Evolutionary conservation across 345 rosid genomes (phyloP).

Genomic region (Gossypium arboreum): DNA sequence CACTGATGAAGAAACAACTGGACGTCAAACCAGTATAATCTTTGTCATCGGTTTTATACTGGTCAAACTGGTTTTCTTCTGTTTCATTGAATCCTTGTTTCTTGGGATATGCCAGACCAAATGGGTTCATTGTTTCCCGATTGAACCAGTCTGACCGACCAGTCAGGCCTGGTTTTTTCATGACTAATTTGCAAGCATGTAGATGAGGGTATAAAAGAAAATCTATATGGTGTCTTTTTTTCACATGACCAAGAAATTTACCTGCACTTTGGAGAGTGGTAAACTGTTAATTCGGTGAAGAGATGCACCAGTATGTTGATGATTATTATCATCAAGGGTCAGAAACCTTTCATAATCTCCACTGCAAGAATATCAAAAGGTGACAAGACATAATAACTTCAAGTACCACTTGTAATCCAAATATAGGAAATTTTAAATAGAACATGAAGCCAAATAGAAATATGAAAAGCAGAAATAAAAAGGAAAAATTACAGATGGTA

Average conservation of each 20-base stretch:
- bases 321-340: constrained; percentile 75
- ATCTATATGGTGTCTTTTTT: not conserved
- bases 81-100: not conserved
- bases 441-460: not conserved
- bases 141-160: not conserved
- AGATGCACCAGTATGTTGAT: constrained; percentile 58
- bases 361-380: constrained; percentile 39
- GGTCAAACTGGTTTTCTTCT: not conserved
- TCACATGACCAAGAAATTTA: constrained; percentile 15
- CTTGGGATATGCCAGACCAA: not conserved
- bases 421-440: not conserved
- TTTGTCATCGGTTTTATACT: not conserved
- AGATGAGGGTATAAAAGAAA: not conserved
- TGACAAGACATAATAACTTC: constrained; percentile 16
- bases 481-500: not conserved
- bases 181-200: not conserved
- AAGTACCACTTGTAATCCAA: not conserved
- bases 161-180: not conserved
- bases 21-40: not conserved
- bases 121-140: not conserved
- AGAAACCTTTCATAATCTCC: constrained; percentile 83
- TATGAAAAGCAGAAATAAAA: not conserved
- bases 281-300: constrained; percentile 59
- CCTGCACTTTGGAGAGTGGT: constrained; percentile 75
- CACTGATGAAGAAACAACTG: not conserved